Base-by-base conservation (phyloP, 164 flowering plant genomes). In the Vitis riparia region DNA sequence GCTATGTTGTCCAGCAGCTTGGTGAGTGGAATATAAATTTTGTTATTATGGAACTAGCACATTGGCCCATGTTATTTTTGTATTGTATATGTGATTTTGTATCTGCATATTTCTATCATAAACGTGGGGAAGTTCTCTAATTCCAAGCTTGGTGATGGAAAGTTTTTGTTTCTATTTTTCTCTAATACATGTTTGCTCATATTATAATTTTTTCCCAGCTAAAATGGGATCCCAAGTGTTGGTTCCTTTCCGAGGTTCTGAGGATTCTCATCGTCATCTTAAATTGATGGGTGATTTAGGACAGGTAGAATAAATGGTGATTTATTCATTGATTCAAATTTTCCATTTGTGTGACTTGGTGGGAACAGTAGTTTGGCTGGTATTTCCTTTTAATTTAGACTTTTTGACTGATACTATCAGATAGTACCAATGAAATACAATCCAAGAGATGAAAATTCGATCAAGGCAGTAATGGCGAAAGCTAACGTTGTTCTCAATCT, bases 231-330 rank as follows among this genome's bases (percentile, higher is more conserved):
- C 93, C 53, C 99, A 95, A 80, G 97, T 95, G 13, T 78, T 95
- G 72, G 98, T 93, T 76, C 99, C 99, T 74, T 93, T 95, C 71
- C 84, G 99, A 29, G 98, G 97, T 68, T 93, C 97, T 17, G 98
- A 95, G 83, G 99, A 95, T 81, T 78, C 76, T 67, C 98, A 70
- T 76, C 91, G 99, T 16, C 99, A 95, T 85, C 97, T 95, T 59
- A 95, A 95, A 75, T 78, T 95, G 84, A 95, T 95, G 99, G 99
- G 99, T 75, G 99, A 95, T 78, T 83, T 95, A 79, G 99, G 99
- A 15, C 99, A 95, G 97, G 99, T 93, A 75, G 23, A 16, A 32
- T 49, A 32, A 10, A 65, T 17, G 52, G 56, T n/a, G 14, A 47
- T 61, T 55, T 71, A 51, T 65, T 47, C 37, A 47, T 37, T 37